Evolutionary conservation across 805 yeast species (phyloP).

Genomic region (Groenewaldozyma salmanticensis): DNA sequence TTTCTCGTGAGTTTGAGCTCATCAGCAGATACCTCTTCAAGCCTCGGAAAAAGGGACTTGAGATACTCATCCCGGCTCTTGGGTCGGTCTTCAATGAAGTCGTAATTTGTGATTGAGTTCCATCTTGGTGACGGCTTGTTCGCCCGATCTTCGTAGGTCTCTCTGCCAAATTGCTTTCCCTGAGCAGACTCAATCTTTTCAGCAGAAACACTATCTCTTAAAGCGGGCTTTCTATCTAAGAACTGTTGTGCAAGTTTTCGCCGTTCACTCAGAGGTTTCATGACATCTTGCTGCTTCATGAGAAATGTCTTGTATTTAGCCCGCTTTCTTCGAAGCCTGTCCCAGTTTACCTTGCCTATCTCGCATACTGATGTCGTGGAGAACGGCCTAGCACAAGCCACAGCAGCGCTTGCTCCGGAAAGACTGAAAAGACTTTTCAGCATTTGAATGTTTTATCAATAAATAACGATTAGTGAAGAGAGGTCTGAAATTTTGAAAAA

Average conservation of each 20-base stretch:
- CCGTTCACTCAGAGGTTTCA: background rate
- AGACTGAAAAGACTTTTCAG: too few species aligned
- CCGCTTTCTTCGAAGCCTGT: background rate
- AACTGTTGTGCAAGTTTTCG: background rate
- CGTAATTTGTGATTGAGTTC: background rate
- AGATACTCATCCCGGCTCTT: slow-evolving; percentile 1
- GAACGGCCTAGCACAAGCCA: too few species aligned
- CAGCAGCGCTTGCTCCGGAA: too few species aligned
- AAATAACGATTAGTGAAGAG: too few species aligned
- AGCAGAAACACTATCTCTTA: background rate
- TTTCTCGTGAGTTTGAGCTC: background rate
- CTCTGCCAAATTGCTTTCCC: background rate
- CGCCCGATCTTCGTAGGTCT: background rate
- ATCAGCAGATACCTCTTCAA: slow-evolving; percentile 1
- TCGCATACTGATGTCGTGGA: too few species aligned
- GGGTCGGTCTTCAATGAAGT: background rate
- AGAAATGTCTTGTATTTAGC: background rate
- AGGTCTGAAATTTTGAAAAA: too few species aligned
- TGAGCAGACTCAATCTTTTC: background rate
- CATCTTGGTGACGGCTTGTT: background rate
- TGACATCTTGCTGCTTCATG: background rate
- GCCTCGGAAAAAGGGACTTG: slow-evolving; percentile 2
- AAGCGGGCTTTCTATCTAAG: background rate
- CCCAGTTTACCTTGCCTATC: background rate
- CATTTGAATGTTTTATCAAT: too few species aligned